These are phyloP conservation scores for Lecanicillium sp. DNA, from an alignment of 2,329 filamentous ascomycete genomes.

Conservation along the genomic window DNA sequence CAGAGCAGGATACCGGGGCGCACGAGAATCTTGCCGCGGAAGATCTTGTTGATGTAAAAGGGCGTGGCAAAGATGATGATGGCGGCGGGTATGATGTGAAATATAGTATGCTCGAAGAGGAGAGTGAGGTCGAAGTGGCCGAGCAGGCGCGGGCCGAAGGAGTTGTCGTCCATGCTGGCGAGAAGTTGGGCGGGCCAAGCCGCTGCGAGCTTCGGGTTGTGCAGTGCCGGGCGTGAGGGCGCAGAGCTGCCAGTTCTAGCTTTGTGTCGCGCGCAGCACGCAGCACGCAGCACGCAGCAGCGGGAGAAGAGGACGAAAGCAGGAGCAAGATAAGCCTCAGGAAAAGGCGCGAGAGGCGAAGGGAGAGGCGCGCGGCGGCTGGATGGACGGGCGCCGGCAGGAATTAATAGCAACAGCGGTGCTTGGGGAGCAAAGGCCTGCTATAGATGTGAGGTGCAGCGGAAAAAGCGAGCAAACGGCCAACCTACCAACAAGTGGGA, in stretches of 20 bases:
- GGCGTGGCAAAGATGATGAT: conserved; percentile 15
- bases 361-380: background rate
- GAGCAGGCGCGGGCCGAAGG: conserved; percentile 5
- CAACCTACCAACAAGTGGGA: background rate
- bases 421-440: too few species aligned
- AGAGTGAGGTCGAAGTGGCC: conserved; percentile 8
- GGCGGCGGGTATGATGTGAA: background rate
- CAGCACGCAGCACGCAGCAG: conserved; percentile 2
- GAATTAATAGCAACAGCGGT: background rate
- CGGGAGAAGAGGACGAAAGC: background rate
- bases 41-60: background rate
- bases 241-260: background rate
- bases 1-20: conserved; percentile 16
- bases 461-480: background rate
- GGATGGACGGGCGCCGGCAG: background rate
- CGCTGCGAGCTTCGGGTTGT: background rate
- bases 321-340: background rate
- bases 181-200: background rate
- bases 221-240: background rate
- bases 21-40: background rate
- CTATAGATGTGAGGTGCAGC: too few species aligned
- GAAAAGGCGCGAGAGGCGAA: too few species aligned
- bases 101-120: conserved; percentile 9
- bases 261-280: conserved; percentile 1
- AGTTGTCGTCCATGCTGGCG: background rate